These are phyloP conservation scores for Rhizopus arrhizus DNA, from an alignment of 371 early-diverging fungal species.

Conservation along the genomic window DNA sequence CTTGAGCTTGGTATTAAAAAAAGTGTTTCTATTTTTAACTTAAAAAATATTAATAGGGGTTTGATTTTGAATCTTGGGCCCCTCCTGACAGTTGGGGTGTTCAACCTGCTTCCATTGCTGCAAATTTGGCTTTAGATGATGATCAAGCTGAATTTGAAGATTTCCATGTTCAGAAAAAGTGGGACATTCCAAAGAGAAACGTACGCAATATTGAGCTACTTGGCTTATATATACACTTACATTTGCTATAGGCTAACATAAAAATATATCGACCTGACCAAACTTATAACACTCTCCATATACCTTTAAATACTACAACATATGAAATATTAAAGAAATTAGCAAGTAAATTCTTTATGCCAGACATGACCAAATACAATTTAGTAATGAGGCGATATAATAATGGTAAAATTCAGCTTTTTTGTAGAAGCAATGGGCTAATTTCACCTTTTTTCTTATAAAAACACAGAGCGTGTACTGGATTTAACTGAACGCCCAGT, in stretches of 20 bases:
- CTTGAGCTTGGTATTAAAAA: not conserved
- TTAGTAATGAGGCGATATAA: constrained; percentile 61
- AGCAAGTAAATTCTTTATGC: constrained; percentile 72
- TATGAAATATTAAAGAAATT: constrained; percentile 66
- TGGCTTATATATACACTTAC: not conserved
- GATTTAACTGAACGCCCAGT: constrained; percentile 68
- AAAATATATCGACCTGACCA: constrained; percentile 64
- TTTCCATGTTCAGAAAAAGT: constrained; percentile 32
- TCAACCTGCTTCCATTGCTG: constrained; percentile 18
- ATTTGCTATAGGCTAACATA: constrained; percentile 40
- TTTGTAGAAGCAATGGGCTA: not conserved
- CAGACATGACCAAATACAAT: constrained; percentile 69
- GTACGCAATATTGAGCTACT: constrained; percentile 9
- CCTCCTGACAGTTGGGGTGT: constrained; percentile 75
- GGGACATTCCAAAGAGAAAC: constrained; percentile 26
- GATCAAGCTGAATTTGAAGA: constrained; percentile 46
- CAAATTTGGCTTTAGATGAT: constrained; percentile 24
- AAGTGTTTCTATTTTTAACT: not conserved
- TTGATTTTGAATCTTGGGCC: constrained; percentile 41
- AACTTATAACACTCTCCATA: constrained; percentile 73
- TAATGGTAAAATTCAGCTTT: constrained; percentile 35
- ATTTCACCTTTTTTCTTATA: not conserved
- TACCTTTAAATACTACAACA: constrained; percentile 64
- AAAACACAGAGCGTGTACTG: constrained; percentile 59
- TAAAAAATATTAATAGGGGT: not conserved